These are phyloP conservation scores for Malassezia slooffiae DNA, from an alignment of 1,284 basidiomycete genomes.

Conservation along the genomic window DNA sequence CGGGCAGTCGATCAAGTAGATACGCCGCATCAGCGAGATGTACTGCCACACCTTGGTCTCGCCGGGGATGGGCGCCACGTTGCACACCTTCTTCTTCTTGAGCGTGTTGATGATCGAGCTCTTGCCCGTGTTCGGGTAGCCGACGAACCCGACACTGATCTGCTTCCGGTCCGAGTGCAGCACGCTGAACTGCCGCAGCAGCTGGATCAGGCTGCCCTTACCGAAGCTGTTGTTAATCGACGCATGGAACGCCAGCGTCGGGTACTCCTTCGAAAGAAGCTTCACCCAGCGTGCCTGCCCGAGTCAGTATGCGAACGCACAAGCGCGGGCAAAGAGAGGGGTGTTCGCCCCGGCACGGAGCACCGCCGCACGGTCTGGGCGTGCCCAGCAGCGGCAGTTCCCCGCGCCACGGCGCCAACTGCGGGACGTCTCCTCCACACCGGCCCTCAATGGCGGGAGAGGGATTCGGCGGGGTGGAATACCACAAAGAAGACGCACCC, in stretches of 20 bases:
- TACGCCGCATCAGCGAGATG: conserved; percentile 85
- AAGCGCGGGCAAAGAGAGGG: conserved; percentile 21
- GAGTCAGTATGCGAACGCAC: conserved; percentile 26
- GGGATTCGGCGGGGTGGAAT: conserved; percentile 27
- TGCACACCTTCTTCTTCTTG: conserved; percentile 96
- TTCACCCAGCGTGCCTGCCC: conserved; percentile 86
- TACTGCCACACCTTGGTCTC: conserved; percentile 99
- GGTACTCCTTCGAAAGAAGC: conserved; percentile 83
- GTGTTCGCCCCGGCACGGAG: not conserved
- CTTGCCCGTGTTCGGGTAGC: conserved; percentile 98
- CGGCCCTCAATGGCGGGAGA: conserved; percentile 47
- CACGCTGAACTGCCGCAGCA: conserved; percentile 89
- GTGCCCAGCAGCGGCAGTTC: conserved; percentile 2
- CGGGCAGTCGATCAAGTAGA: conserved; percentile 98
- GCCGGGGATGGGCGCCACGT: conserved; percentile 89
- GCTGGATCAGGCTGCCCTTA: conserved; percentile 92
- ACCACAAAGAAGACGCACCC: conserved; percentile 27
- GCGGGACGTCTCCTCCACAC: conserved; percentile 13
- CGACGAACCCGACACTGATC: conserved; percentile 93
- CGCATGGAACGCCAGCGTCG: conserved; percentile 95
- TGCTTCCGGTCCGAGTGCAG: conserved; percentile 98
- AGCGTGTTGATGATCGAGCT: conserved; percentile 96
- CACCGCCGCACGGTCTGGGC: not conserved
- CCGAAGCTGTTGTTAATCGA: conserved; percentile 98
- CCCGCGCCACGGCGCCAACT: conserved; percentile 1